A percentile compares a stretch with the other conserved stretches of the same genome.
These are phyloP conservation scores for Leccinum uliginosum DNA, from an alignment of 768 basidiomycete species.

Conservation along the genomic window DNA sequence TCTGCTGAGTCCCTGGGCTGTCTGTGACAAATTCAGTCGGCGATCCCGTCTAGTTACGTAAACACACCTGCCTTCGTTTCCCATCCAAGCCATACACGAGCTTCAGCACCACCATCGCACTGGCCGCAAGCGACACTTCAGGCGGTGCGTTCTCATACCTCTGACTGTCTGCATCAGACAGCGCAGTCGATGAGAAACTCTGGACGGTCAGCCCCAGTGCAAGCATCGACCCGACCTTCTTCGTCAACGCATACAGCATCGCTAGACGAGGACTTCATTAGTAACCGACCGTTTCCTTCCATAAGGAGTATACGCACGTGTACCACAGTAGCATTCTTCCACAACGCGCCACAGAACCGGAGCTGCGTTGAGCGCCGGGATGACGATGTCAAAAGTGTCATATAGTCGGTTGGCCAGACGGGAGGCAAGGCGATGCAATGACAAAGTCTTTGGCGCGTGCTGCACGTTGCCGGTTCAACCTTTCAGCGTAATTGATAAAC, in stretches of 20 bases:
- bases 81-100: conserved; percentile 85
- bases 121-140: conserved; percentile 59
- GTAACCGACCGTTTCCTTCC: neutral
- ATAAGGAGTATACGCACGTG: conserved; percentile 52
- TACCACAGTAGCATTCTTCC: conserved; percentile 56
- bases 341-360: conserved; percentile 77
- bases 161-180: conserved; percentile 43
- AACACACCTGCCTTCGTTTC: conserved; percentile 43
- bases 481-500: neutral
- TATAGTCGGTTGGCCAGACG: conserved; percentile 58
- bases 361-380: conserved; percentile 72
- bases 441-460: conserved; percentile 58
- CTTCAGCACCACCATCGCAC: conserved; percentile 69
- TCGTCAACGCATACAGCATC: conserved; percentile 59
- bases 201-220: conserved; percentile 60
- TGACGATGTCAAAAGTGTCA: conserved; percentile 49
- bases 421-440: conserved; percentile 57
- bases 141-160: conserved; percentile 62
- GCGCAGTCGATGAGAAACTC: conserved; percentile 40
- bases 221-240: conserved; percentile 51
- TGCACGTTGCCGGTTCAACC: conserved; percentile 30
- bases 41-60: conserved; percentile 2
- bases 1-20: conserved; percentile 45
- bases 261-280: conserved; percentile 33
- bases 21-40: conserved; percentile 30